These are phyloP conservation scores for Wickerhamomyces rabaulensis DNA, from an alignment of 805 yeast genomes.

Conservation along the genomic window DNA sequence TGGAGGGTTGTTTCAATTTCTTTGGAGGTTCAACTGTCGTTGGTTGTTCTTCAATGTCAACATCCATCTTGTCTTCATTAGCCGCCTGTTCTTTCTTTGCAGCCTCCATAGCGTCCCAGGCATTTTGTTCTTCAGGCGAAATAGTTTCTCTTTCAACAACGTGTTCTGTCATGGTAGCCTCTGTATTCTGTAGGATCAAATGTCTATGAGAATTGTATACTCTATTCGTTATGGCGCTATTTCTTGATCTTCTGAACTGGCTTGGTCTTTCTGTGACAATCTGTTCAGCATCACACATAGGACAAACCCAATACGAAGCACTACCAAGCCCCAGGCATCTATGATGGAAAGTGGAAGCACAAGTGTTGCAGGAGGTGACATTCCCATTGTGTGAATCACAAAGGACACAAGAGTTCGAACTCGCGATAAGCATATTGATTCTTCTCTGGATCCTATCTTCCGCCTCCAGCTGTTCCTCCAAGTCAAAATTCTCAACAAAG, in stretches of 20 bases:
- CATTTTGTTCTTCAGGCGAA: constrained; percentile 17
- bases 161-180: constrained; percentile 3
- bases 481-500: constrained; percentile 11
- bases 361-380: constrained; percentile 24
- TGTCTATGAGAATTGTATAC: constrained; percentile 17
- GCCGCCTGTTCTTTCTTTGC: constrained; percentile 9
- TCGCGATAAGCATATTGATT: constrained; percentile 16
- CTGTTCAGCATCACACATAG: constrained; percentile 44
- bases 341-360: constrained; percentile 37
- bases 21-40: neutral
- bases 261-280: constrained; percentile 18
- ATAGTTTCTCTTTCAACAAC: constrained; percentile 11
- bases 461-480: constrained; percentile 4
- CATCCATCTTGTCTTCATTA: neutral
- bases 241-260: constrained; percentile 20
- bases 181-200: neutral
- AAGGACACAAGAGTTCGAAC: constrained; percentile 18
- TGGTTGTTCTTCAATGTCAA: neutral
- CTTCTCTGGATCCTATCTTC: constrained; percentile 12
- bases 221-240: constrained; percentile 24
- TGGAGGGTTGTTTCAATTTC: constrained; percentile 19
- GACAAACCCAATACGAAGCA: constrained; percentile 39
- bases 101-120: constrained; percentile 21
- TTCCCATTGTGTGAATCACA: constrained; percentile 18
- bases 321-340: constrained; percentile 32